Evolutionary conservation across 805 yeast species (phyloP).

Genomic region (Monosporozyma aquatica): DNA sequence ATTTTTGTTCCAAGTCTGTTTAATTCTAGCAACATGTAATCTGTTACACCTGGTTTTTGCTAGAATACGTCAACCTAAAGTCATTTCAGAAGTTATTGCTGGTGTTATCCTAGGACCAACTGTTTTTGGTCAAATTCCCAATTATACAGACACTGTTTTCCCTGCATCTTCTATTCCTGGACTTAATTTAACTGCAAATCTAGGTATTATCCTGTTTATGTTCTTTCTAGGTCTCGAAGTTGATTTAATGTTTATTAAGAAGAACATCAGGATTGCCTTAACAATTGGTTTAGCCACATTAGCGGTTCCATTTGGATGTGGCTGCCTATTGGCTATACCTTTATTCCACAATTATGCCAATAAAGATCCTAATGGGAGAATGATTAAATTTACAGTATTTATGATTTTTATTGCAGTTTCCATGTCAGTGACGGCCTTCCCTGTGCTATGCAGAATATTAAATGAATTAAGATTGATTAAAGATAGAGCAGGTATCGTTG

Average conservation of each 20-base stretch:
- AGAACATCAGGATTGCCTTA: conserved; percentile 51
- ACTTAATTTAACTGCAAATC: conserved; percentile 56
- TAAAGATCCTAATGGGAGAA: conserved; percentile 23
- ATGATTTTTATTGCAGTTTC: conserved; percentile 80
- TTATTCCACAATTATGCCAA: conserved; percentile 47
- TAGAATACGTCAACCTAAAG: conserved; percentile 63
- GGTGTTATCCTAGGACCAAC: conserved; percentile 73
- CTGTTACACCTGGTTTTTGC: conserved; percentile 52
- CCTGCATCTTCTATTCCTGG: conserved; percentile 56
- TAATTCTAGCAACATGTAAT: conserved; percentile 53
- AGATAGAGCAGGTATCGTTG: conserved; percentile 63
- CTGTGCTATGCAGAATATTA: conserved; percentile 70
- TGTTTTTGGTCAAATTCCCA: conserved; percentile 62
- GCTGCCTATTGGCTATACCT: conserved; percentile 63
- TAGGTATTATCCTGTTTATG: conserved; percentile 66
- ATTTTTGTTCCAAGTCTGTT: conserved; percentile 59
- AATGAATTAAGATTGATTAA: conserved; percentile 62
- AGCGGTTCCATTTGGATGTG: conserved; percentile 74
- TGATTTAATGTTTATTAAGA: conserved; percentile 54
- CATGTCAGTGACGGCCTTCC: conserved; percentile 77
- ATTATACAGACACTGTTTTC: conserved; percentile 56
- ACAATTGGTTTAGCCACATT: conserved; percentile 63
- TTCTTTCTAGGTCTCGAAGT: conserved; percentile 76
- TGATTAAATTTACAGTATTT: conserved; percentile 56
- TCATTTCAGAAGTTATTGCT: conserved; percentile 71